Base-by-base conservation (phyloP, 2,329 filamentous ascomycete species). In the Penicillium sp. region DNA sequence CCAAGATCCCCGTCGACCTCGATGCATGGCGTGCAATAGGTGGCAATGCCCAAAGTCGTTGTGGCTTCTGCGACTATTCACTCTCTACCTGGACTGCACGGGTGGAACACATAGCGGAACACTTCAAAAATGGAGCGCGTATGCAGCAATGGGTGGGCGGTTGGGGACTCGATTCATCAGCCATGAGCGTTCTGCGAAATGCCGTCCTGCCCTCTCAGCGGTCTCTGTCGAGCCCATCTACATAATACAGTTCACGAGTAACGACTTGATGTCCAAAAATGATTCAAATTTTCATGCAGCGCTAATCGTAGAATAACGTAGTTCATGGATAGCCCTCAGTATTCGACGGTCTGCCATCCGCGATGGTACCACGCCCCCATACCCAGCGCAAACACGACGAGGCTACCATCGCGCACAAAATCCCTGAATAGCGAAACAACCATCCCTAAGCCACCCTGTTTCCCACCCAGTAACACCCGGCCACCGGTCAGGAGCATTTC, bases 71-170 rank as follows among this genome's bases (percentile, higher is more conserved):
- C 56, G 68, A 67, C 2, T 65, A 69, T 54, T 67, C 66, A 2
- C 77, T 82, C 56, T 66, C 69, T 3, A 76, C 71, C 16, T 83
- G 81, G 81, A 69, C 76, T 52, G 76, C 77, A 46, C 72, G 81
- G 3, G 67, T 73, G 5, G 78, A 82, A 50, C 81, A 83, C 59
- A 54, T 83, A 7, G 76, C 79, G 0, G 76, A 75, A 18, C 80
- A 83, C 61, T 83, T 82, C 66, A 78, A 77, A 46, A 73, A 76
- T 33, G 80, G 81, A 0, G 72, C 70, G 5, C 70, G 71, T 27
- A 83, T 83, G 79, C 70, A 69, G 25, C 70, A 79, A 33, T 83
- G 81, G 81, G 76, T 75, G 46, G 80, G 81, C 3, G 81, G 79
- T 57, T 74, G 81, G 61, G 81, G 80, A 3, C 63, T 83, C 24